Evolutionary conservation across 345 rosid species (phyloP).

Genomic region (Pistacia atlantica): DNA sequence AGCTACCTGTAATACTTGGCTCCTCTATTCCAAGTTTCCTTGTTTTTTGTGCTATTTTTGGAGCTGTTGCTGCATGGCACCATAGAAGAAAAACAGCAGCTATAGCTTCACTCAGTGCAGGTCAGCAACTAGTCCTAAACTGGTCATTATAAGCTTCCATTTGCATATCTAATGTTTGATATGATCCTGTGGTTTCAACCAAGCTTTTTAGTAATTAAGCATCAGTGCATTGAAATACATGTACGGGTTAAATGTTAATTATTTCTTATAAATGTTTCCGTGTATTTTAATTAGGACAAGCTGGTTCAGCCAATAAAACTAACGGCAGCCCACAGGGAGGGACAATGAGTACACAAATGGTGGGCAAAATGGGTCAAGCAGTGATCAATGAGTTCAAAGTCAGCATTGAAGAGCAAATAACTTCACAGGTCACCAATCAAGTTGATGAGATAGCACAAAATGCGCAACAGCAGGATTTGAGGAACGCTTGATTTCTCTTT

Average conservation of each 20-base stretch:
- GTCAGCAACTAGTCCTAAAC: not conserved
- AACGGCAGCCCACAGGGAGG: conserved; percentile 17
- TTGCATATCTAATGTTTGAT: no score
- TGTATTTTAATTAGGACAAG: conserved; percentile 12
- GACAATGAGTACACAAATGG: not conserved
- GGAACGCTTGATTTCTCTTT: not conserved
- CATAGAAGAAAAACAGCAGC: conserved; percentile 44
- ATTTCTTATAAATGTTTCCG: not conserved
- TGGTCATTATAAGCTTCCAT: no score
- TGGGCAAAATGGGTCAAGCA: conserved; percentile 15
- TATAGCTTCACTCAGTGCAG: conserved; percentile 13
- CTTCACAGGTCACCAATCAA: not conserved
- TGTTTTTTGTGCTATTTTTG: conserved; percentile 34
- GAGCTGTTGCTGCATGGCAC: conserved; percentile 18
- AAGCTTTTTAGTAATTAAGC: no score
- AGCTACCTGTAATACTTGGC: conserved; percentile 43
- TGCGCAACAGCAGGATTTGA: not conserved
- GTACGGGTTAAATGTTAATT: no score
- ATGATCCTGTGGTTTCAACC: no score
- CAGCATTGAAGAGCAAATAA: conserved; percentile 18
- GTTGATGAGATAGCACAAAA: not conserved
- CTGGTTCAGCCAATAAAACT: conserved; percentile 17
- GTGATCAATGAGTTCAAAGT: conserved; percentile 22
- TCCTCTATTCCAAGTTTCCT: conserved; percentile 35
- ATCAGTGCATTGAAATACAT: no score